Evolutionary conservation across 768 basidiomycete genomes (phyloP), one percentile per base, ranked within the genome.

Genomic region (Mycena crocata): DNA sequence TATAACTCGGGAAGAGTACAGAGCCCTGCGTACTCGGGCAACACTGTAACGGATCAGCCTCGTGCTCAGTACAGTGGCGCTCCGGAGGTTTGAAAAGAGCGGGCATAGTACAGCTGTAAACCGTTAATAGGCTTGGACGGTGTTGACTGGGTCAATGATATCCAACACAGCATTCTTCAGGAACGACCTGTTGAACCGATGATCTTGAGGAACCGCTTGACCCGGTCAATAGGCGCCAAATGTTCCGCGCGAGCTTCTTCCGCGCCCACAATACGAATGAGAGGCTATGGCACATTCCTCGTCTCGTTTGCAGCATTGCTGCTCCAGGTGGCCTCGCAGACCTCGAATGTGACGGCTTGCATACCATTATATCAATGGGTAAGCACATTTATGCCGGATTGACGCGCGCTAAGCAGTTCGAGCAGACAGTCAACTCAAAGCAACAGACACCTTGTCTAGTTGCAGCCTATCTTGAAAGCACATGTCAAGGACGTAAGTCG

Each of bases 361-460:
- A 70, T 76, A 26, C 57, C 77, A 17, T 68, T 71, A 19, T 84
- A 78, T 70, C 62, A 73, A 57, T 85, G 84, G 84, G 84, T 82
- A 57, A 40, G 54, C 34, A 44, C 32, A 26, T 39, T 28, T 30
- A 21, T 37, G 19, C 21, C n/a, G 5, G 24, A n/a, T 26, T 26
- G 14, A 49, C 40, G 17, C 52, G 2, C 12, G 8, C 32, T 45
- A 44, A 58, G 51, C 34, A 26, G 26, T 30, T n/a, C 19, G 30
- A 31, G 24, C 62, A 65, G 85, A 68, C 82, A 5, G 66, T 81
- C 51, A 88, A 87, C 69, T 77, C 75, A 35, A 72, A 66, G 39
- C 56, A 63, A 39, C 87, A 89, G 69, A 85, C 78, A 26, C 87
- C 87, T 26, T 89, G 87, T 63, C 31, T 83, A 12, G 80, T 89